Evolutionary conservation across 2,329 filamentous ascomycete genomes (phyloP).

Genomic region (Aspergillus flavus): DNA sequence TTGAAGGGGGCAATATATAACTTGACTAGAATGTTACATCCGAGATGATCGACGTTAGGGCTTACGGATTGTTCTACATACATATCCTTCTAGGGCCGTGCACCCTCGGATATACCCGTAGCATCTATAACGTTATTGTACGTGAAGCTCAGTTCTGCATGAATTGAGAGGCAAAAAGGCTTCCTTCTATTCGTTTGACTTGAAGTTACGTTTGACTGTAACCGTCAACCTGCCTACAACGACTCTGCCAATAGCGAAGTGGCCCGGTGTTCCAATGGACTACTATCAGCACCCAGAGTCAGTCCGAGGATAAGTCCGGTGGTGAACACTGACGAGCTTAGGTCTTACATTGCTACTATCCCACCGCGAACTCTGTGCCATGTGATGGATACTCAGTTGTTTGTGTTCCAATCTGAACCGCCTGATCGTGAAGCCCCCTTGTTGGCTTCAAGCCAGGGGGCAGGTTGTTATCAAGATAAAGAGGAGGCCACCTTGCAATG

Average conservation of each 20-base stretch:
- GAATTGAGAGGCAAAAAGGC: background rate
- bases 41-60: conserved; percentile 1
- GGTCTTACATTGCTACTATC: background rate
- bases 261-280: background rate
- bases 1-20: background rate
- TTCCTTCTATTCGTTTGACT: background rate
- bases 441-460: background rate
- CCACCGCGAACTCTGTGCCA: background rate
- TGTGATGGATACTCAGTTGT: background rate
- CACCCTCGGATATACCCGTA: conserved; percentile 1
- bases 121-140: background rate
- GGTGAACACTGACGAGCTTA: background rate
- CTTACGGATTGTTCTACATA: background rate
- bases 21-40: conserved; percentile 2
- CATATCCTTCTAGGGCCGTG: background rate
- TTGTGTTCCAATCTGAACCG: background rate
- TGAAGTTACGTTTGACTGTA: background rate
- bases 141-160: background rate
- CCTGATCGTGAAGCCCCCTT: conserved; percentile 3
- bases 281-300: background rate
- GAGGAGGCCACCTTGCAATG: background rate
- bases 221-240: background rate
- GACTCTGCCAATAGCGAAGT: background rate
- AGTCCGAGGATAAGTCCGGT: background rate
- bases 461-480: background rate